Conservation (phyloP, 202 grass and related monocot species). For the Setaria italica region DNA sequence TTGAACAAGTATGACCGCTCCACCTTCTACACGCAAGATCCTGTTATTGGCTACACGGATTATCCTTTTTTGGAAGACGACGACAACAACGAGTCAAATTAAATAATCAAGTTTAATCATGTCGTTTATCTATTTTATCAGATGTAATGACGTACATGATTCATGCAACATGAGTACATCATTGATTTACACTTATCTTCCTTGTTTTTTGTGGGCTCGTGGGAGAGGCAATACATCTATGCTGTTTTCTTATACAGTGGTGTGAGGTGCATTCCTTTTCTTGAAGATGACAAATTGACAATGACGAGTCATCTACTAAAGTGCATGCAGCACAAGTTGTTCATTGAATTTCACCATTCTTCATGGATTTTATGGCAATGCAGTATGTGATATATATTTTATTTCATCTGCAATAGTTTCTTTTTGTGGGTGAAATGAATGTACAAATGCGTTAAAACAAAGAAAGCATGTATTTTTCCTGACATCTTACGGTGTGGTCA, state of each 20-base stretch:
- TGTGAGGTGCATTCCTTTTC: not conserved
- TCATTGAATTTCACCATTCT: not conserved
- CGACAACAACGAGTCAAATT: too few species aligned
- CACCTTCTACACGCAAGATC: constrained; percentile 66
- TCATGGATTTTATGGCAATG: not conserved
- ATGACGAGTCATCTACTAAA: not conserved
- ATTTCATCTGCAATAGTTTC: too few species aligned
- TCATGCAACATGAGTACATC: not conserved
- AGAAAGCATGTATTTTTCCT: too few species aligned
- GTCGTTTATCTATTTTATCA: not conserved
- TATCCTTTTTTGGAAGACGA: constrained; percentile 54
- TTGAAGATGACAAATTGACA: not conserved
- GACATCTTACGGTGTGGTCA: too few species aligned
- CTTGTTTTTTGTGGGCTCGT: not conserved
- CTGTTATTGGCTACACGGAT: constrained; percentile 68
- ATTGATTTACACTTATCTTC: not conserved
- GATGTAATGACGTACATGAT: not conserved
- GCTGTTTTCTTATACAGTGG: not conserved
- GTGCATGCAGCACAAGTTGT: not conserved
- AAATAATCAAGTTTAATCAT: not conserved
- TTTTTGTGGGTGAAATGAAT: too few species aligned
- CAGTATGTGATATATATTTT: not conserved
- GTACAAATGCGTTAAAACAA: too few species aligned
- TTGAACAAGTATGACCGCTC: constrained; percentile 67
- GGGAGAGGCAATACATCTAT: not conserved